A percentile compares a stretch with the other conserved stretches of the same genome.
Conservation (phyloP, 495 filamentous ascomycete species). For the Lasiosphaeris hirsuta region DNA sequence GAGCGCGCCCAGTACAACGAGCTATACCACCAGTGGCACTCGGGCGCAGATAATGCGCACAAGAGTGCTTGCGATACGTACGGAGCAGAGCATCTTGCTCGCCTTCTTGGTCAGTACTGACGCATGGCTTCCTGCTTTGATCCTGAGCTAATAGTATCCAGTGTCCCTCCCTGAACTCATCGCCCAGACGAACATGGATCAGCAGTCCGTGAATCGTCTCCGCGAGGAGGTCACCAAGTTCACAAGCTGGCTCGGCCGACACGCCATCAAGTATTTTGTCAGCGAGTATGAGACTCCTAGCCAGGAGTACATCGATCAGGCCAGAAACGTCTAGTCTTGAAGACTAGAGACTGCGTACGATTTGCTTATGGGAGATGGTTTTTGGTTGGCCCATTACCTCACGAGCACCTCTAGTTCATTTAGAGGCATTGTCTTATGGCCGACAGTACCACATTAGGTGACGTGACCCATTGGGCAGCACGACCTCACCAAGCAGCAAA, state of each 20-base stretch:
- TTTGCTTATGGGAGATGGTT: background rate
- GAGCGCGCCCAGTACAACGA: slow-evolving; percentile 82
- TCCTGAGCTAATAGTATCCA: slow-evolving; percentile 35
- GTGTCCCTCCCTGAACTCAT: slow-evolving; percentile 90
- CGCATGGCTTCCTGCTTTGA: background rate
- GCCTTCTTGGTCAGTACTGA: slow-evolving; percentile 69
- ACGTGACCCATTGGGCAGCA: too few relatives aligned
- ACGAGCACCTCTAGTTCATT: too few relatives aligned
- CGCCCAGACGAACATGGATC: slow-evolving; percentile 96
- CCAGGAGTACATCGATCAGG: slow-evolving; percentile 49
- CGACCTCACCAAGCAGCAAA: too few relatives aligned
- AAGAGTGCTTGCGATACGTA: slow-evolving; percentile 77
- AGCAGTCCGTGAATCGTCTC: slow-evolving; percentile 78
- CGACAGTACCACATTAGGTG: too few relatives aligned
- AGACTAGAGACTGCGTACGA: too few relatives aligned
- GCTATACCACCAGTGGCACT: slow-evolving; percentile 60
- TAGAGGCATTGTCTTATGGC: too few relatives aligned
- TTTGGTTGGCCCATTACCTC: too few relatives aligned
- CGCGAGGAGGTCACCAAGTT: slow-evolving; percentile 83
- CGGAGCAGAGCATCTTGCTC: slow-evolving; percentile 84
- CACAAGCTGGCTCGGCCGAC: slow-evolving; percentile 72
- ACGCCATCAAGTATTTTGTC: slow-evolving; percentile 70
- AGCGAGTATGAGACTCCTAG: slow-evolving; percentile 66
- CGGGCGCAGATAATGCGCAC: slow-evolving; percentile 53
- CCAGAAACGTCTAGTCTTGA: slow-evolving; percentile 29